Percentiles rank a stretch among this genome's conserved stretches.
Evolutionary conservation across 345 rosid species (phyloP).

Genomic region (Aurinia saxatilis): DNA sequence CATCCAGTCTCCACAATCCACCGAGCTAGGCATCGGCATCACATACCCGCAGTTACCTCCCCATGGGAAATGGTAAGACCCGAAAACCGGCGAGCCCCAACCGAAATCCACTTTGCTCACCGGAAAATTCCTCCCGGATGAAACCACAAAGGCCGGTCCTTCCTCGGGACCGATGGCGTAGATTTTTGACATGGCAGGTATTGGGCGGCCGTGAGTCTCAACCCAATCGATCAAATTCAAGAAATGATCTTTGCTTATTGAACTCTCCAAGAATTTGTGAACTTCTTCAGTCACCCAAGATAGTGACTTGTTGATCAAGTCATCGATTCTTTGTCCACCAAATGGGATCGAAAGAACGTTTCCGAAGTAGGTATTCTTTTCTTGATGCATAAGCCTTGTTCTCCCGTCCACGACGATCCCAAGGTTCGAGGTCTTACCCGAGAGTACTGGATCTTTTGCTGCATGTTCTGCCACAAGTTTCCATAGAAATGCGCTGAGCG

Average conservation of each 20-base stretch:
- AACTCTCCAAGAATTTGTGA: slow-evolving; percentile 31
- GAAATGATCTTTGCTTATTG: slow-evolving; percentile 55
- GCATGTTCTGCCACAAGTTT: slow-evolving; percentile 45
- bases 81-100: slow-evolving; percentile 46
- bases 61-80: slow-evolving; percentile 50
- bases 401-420: slow-evolving; percentile 76
- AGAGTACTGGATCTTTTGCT: neutral
- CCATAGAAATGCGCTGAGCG: slow-evolving; percentile 68
- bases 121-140: slow-evolving; percentile 65
- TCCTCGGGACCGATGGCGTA: slow-evolving; percentile 32
- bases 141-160: slow-evolving; percentile 62
- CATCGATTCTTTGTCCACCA: slow-evolving; percentile 32
- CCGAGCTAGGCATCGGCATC: slow-evolving; percentile 57
- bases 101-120: slow-evolving; percentile 40
- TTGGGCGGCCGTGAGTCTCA: slow-evolving; percentile 56
- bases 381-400: slow-evolving; percentile 29
- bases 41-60: slow-evolving; percentile 46
- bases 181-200: slow-evolving; percentile 45
- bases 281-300: slow-evolving; percentile 50
- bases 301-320: slow-evolving; percentile 40
- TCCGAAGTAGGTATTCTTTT: slow-evolving; percentile 20
- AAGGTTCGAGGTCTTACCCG: slow-evolving; percentile 31
- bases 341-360: slow-evolving; percentile 63
- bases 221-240: slow-evolving; percentile 75
- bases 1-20: slow-evolving; percentile 38